phyloP scores from a whole-genome alignment of 2,329 filamentous ascomycete species.

The Sporothrix pallida region DNA sequence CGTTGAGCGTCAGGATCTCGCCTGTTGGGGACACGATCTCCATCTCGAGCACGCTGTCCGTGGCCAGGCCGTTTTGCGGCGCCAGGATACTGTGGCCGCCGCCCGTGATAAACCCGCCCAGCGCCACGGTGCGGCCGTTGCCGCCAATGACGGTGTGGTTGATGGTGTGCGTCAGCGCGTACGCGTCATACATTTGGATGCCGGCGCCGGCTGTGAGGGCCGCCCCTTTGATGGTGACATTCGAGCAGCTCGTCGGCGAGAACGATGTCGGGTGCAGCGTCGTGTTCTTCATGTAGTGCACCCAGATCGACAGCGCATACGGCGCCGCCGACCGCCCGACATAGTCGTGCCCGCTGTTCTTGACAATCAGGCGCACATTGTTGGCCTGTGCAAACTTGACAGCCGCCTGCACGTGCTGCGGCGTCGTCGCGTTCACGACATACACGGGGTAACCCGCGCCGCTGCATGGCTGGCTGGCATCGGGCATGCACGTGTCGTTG shows the following conservation, averaged over 20 bases:
- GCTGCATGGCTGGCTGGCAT: conserved; percentile 48
- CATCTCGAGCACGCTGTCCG: conserved; percentile 65
- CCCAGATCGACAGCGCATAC: conserved; percentile 52
- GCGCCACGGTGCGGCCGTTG: conserved; percentile 60
- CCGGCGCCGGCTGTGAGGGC: conserved; percentile 56
- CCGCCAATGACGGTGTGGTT: conserved; percentile 61
- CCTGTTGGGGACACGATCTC: conserved; percentile 62
- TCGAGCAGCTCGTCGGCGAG: conserved; percentile 15
- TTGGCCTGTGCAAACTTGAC: conserved; percentile 32
- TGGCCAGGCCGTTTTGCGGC: conserved; percentile 63
- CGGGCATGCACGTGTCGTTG: conserved; percentile 59
- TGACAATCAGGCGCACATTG: conserved; percentile 49
- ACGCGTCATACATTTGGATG: conserved; percentile 56
- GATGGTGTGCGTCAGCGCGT: conserved; percentile 51
- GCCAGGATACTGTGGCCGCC: conserved; percentile 64
- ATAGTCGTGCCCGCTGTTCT: conserved; percentile 52
- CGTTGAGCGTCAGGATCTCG: conserved; percentile 56
- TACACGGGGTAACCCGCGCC: conserved; percentile 38
- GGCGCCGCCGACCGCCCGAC: conserved; percentile 53
- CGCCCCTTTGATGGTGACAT: conserved; percentile 50
- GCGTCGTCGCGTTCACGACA: conserved; percentile 45
- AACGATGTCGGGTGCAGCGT: conserved; percentile 54
- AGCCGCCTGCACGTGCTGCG: conserved; percentile 44
- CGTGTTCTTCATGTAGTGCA: conserved; percentile 47
- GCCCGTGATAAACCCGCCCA: conserved; percentile 66